Base-by-base conservation (phyloP, 371 early-diverging fungal genomes). In the Phascolomyces articulosus region DNA sequence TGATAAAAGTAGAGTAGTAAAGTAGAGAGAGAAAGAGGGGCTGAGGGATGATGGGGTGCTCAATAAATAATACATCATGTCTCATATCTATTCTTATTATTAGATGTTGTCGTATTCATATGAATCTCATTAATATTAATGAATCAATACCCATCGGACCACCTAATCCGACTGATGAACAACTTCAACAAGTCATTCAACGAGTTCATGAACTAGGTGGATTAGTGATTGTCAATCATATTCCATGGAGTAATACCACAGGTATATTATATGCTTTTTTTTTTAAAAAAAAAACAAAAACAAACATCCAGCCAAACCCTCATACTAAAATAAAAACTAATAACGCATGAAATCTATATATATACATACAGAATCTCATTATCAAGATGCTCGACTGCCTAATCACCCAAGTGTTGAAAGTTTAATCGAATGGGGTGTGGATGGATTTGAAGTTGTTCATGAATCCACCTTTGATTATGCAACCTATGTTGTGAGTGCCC, bases 41-140 rank as follows among this genome's bases (percentile, higher is more conserved):
- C n/a, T n/a, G n/a, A n/a, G n/a, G n/a, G n/a, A n/a, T n/a, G n/a
- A n/a, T n/a, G n/a, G n/a, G n/a, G n/a, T n/a, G n/a, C n/a, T n/a
- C n/a, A n/a, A n/a, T n/a, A 16, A 16, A 54, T 57, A 87, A 85
- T 15, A 34, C 34, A 34, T n/a, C n/a, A n/a, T n/a, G n/a, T n/a
- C n/a, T n/a, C n/a, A n/a, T n/a, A n/a, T n/a, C n/a, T n/a, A n/a
- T n/a, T n/a, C n/a, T 38, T 38, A 6, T 38, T 38, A 6, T 44
- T 44, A 44, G 44, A n/a, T 87, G 87, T 48, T 92, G 92, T 67
- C 83, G 92, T 0, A 80, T 92, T 23, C 93, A 92, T 65, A 90
- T 92, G 93, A 89, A 90, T 60, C 78, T 92, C 29, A 81, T 92
- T 26, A 87, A 86, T n/a, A 89, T 92, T 51, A 90, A 89, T 62